Percentiles rank a stretch among this genome's conserved stretches.
Conservation (phyloP, 495 filamentous ascomycete species). For the Aspergillus steynii region DNA sequence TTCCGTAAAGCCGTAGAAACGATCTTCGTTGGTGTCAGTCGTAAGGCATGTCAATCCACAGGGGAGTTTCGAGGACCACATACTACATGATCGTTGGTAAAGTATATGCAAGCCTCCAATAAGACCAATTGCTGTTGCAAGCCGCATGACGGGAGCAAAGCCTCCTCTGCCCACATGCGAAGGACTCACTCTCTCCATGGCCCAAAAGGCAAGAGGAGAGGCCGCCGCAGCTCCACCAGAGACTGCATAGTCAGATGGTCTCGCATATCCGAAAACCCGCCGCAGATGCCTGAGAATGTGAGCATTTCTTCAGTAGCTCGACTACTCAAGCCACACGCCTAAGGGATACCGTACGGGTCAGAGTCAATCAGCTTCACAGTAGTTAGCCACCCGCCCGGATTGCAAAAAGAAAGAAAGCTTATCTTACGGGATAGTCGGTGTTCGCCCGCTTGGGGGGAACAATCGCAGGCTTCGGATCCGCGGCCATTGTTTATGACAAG, state of each 20-base stretch:
- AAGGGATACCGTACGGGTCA: slow-evolving; percentile 74
- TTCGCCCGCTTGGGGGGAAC: slow-evolving; percentile 73
- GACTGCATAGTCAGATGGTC: slow-evolving; percentile 75
- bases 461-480: slow-evolving; percentile 55
- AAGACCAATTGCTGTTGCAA: slow-evolving; percentile 67
- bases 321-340: slow-evolving; percentile 4
- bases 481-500: slow-evolving; percentile 52
- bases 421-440: slow-evolving; percentile 78
- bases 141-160: slow-evolving; percentile 79
- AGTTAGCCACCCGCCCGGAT: slow-evolving; percentile 26
- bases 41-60: not conserved
- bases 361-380: slow-evolving; percentile 83
- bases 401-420: not conserved
- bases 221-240: slow-evolving; percentile 63
- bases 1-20: slow-evolving; percentile 93
- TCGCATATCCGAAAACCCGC: slow-evolving; percentile 84
- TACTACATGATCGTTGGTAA: slow-evolving; percentile 73
- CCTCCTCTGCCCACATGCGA: slow-evolving; percentile 77
- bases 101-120: slow-evolving; percentile 75
- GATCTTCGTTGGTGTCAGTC: slow-evolving; percentile 39
- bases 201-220: slow-evolving; percentile 69
- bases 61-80: slow-evolving; percentile 18
- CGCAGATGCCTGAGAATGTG: slow-evolving; percentile 71
- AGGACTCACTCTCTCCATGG: slow-evolving; percentile 80
- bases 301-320: slow-evolving; percentile 18